Conservation (phyloP, 768 basidiomycete species). For the Russula earlei region DNA sequence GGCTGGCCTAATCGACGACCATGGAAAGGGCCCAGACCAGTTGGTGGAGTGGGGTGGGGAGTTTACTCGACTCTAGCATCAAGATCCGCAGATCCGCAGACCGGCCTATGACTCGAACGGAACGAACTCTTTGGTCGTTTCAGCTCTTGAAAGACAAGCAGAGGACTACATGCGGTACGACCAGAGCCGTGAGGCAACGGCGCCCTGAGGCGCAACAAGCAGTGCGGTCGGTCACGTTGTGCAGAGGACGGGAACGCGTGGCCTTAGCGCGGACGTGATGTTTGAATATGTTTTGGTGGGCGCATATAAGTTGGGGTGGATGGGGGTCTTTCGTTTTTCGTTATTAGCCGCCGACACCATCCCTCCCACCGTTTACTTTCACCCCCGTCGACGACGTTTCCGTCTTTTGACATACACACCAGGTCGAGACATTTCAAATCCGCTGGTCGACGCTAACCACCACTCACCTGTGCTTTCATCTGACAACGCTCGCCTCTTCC, state of each 20-base stretch:
- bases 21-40: background rate
- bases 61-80: no score
- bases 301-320: constrained; percentile 11
- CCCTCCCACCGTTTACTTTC: background rate
- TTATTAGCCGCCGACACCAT: background rate
- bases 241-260: background rate
- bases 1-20: background rate
- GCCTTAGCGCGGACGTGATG: constrained; percentile 3
- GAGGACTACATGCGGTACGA: no score
- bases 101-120: background rate
- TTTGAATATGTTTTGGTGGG: constrained; percentile 5
- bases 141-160: no score
- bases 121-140: no score
- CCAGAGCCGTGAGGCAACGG: constrained; percentile 1
- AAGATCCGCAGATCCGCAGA: background rate
- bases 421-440: constrained; percentile 1
- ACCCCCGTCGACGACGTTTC: constrained; percentile 1
- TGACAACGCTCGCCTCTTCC: background rate
- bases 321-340: no score
- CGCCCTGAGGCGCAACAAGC: background rate
- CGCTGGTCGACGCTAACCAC: constrained; percentile 7
- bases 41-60: background rate
- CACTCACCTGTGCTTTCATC: constrained; percentile 1
- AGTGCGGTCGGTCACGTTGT: background rate
- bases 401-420: background rate